Evolutionary conservation across 2,329 filamentous ascomycete species (phyloP).

Genomic region (Neurospora sp.): DNA sequence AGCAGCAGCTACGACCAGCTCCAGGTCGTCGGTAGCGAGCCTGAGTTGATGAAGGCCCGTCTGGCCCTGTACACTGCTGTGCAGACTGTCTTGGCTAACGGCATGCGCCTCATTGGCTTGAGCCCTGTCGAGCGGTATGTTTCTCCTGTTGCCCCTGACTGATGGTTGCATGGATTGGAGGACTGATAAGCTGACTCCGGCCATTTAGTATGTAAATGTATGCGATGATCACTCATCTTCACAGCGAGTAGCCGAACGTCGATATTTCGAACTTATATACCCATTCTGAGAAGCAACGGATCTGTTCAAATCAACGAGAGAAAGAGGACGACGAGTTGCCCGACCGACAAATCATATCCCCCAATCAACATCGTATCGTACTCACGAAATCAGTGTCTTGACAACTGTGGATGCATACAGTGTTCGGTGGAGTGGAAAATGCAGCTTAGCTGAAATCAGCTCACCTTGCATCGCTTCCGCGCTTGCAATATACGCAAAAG

Average conservation of each 20-base stretch:
- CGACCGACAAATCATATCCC: not conserved
- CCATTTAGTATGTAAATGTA: constrained; percentile 12
- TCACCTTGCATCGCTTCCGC: not conserved
- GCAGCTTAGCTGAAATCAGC: not conserved
- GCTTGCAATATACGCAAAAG: not conserved
- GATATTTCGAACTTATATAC: not conserved
- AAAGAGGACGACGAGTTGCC: not conserved
- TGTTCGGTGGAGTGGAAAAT: not conserved
- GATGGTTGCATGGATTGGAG: not conserved
- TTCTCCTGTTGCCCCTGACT: not conserved
- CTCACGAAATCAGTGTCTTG: not conserved
- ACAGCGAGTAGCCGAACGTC: not conserved
- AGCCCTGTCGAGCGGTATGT: constrained; percentile 57
- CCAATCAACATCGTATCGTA: not conserved
- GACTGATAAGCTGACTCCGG: constrained; percentile 1
- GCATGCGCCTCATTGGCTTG: constrained; percentile 72
- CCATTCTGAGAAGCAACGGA: not conserved
- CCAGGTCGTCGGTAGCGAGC: constrained; percentile 70
- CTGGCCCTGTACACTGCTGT: constrained; percentile 71
- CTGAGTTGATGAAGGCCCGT: constrained; percentile 58
- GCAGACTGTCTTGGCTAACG: constrained; percentile 67
- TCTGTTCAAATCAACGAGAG: not conserved
- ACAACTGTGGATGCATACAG: not conserved
- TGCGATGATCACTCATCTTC: not conserved
- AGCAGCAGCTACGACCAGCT: constrained; percentile 76